Conservation (phyloP, 2,329 filamentous ascomycete species). For the Penicillium sp. region DNA sequence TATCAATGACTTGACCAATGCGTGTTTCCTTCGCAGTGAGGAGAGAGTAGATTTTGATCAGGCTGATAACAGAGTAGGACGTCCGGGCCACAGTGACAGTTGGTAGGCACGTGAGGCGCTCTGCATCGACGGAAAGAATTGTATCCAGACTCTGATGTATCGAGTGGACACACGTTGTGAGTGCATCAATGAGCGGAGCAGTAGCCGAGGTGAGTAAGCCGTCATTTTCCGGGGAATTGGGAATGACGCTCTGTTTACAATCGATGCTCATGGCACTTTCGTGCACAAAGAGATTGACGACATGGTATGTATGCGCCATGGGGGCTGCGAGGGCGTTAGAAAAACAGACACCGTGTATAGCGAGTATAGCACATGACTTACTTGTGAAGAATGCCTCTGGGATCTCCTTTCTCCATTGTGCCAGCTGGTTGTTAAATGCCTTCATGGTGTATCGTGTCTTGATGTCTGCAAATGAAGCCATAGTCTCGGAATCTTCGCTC, state of each 20-base stretch:
- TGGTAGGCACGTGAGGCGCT: constrained; percentile 59
- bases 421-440: constrained; percentile 60
- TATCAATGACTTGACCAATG: constrained; percentile 64
- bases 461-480: constrained; percentile 53
- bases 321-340: constrained; percentile 45
- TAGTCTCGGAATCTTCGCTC: constrained; percentile 58
- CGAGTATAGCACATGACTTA: constrained; percentile 39
- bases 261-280: constrained; percentile 67
- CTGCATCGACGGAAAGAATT: constrained; percentile 58
- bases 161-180: constrained; percentile 62
- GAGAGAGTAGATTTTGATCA: constrained; percentile 69
- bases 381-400: constrained; percentile 51
- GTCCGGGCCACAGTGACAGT: constrained; percentile 68
- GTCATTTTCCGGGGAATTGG: constrained; percentile 16
- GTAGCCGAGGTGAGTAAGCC: constrained; percentile 39
- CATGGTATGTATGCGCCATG: constrained; percentile 59
- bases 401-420: constrained; percentile 55
- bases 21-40: constrained; percentile 60
- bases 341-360: neutral
- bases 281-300: constrained; percentile 67
- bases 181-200: constrained; percentile 59
- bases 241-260: constrained; percentile 47
- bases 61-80: constrained; percentile 64
- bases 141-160: constrained; percentile 63
- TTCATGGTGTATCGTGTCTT: constrained; percentile 61